Percentiles rank a stretch among this genome's conserved stretches.
Evolutionary conservation across 768 basidiomycete species (phyloP).

Genomic region (Russula sp.): DNA sequence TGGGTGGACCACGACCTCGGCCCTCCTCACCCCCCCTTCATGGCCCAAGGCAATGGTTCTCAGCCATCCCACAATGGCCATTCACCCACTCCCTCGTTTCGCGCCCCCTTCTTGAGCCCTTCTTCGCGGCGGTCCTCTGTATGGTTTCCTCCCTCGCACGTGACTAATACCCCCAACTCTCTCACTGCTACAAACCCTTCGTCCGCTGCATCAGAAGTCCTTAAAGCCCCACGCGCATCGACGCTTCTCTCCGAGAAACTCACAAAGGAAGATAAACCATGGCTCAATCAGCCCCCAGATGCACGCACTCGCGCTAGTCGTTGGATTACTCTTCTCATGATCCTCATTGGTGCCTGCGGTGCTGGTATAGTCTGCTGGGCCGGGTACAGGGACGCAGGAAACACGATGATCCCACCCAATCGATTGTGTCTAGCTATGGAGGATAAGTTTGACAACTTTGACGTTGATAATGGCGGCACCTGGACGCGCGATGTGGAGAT

Average conservation of each 20-base stretch:
- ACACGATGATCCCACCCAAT: slow-evolving; percentile 32
- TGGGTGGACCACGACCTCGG: slow-evolving; percentile 17
- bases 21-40: slow-evolving; percentile 20
- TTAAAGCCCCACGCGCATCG: slow-evolving; percentile 31
- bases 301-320: slow-evolving; percentile 40
- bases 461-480: slow-evolving; percentile 30
- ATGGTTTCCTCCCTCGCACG: slow-evolving; percentile 54
- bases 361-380: slow-evolving; percentile 43
- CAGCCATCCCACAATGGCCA: slow-evolving; percentile 6
- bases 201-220: slow-evolving; percentile 17
- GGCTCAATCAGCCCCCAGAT: slow-evolving; percentile 38
- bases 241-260: slow-evolving; percentile 51
- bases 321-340: slow-evolving; percentile 42
- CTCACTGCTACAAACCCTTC: slow-evolving; percentile 8
- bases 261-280: slow-evolving; percentile 25
- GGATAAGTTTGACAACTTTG: slow-evolving; percentile 46
- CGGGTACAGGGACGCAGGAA: slow-evolving; percentile 34
- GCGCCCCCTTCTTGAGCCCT: slow-evolving; percentile 64
- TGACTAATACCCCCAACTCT: slow-evolving; percentile 27
- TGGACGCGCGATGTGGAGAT: slow-evolving; percentile 49
- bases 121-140: slow-evolving; percentile 59
- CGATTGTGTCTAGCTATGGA: slow-evolving; percentile 42
- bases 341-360: slow-evolving; percentile 39
- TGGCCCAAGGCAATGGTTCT: slow-evolving; percentile 12
- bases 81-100: slow-evolving; percentile 35